These are phyloP conservation scores for Acmispon strigosus DNA, from an alignment of 306 rosid genomes.

Conservation along the genomic window DNA sequence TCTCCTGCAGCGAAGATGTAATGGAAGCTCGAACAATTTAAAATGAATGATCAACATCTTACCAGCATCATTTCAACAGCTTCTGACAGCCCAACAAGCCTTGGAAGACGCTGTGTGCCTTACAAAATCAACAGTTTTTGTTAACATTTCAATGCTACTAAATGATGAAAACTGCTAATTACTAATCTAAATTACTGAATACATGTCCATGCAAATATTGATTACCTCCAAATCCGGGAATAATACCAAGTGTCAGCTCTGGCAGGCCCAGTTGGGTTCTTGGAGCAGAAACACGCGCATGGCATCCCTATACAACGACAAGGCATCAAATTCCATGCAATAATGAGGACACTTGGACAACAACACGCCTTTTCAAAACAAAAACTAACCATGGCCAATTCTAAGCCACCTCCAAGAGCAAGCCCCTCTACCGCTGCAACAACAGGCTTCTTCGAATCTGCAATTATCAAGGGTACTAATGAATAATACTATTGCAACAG, in stretches of 20 bases:
- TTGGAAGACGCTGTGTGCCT: slow-evolving; percentile 99
- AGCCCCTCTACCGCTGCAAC: slow-evolving; percentile 95
- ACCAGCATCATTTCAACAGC: slow-evolving; percentile 97
- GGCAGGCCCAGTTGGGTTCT: slow-evolving; percentile 86
- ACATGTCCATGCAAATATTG: slow-evolving; percentile 9
- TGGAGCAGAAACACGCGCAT: slow-evolving; percentile 87
- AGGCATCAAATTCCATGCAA: slow-evolving; percentile 3
- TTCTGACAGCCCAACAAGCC: slow-evolving; percentile 77
- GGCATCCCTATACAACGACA: slow-evolving; percentile 64
- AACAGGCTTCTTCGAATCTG: slow-evolving; percentile 86
- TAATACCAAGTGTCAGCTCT: slow-evolving; percentile 84
- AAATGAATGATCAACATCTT: slow-evolving; percentile 4
- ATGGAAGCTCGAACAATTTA: not conserved
- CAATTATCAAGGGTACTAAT: slow-evolving; percentile 10
- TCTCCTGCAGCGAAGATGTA: not conserved
- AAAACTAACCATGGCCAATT: slow-evolving; percentile 81
- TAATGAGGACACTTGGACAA: not conserved
- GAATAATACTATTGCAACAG: not conserved
- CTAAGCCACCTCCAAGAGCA: slow-evolving; percentile 99
- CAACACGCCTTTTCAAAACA: not conserved
- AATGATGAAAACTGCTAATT: not conserved
- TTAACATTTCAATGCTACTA: slow-evolving; percentile 20
- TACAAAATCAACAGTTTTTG: slow-evolving; percentile 17
- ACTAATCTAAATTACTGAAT: not conserved
- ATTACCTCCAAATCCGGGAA: slow-evolving; percentile 97